phyloP scores from a whole-genome alignment of 2,329 filamentous ascomycete species.

The Colletotrichum neosansevieriae region DNA sequence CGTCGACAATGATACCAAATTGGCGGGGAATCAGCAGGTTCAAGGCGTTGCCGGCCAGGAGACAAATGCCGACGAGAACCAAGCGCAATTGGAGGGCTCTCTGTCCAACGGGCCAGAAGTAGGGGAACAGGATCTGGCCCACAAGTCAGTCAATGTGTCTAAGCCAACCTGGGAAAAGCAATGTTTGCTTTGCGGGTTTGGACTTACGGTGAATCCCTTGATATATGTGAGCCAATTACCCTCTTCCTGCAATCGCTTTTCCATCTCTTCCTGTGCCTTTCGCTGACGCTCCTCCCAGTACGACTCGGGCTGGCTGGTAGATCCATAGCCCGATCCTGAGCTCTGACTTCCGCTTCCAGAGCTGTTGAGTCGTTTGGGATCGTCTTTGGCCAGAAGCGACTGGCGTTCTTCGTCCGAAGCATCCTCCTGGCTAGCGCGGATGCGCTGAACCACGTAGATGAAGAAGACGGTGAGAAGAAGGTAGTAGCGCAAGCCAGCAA shows the following conservation, averaged over 20 bases:
- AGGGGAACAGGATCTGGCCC: constrained; percentile 77
- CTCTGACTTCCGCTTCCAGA: constrained; percentile 41
- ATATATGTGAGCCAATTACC: constrained; percentile 84
- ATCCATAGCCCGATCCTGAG: constrained; percentile 55
- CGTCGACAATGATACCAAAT: constrained; percentile 82
- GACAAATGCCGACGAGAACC: constrained; percentile 73
- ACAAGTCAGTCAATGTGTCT: constrained; percentile 14
- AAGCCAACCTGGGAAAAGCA: not conserved
- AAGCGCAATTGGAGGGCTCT: constrained; percentile 75
- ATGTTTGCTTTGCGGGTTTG: constrained; percentile 11
- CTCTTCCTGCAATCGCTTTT: constrained; percentile 77
- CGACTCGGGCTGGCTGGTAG: constrained; percentile 62
- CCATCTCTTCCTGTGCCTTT: constrained; percentile 68
- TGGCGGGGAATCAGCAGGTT: constrained; percentile 85
- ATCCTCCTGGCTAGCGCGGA: constrained; percentile 41
- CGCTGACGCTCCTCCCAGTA: constrained; percentile 66
- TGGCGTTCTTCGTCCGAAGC: constrained; percentile 68
- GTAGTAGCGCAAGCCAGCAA: constrained; percentile 35
- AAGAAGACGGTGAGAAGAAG: constrained; percentile 32
- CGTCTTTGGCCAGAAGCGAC: constrained; percentile 60
- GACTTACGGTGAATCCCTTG: constrained; percentile 73
- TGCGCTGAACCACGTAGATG: constrained; percentile 36
- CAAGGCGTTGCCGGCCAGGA: constrained; percentile 77
- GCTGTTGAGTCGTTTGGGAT: constrained; percentile 42
- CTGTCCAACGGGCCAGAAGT: constrained; percentile 80